Base-by-base conservation (phyloP, 139 green algal species). In the Chlamydomonas schloesseri region DNA sequence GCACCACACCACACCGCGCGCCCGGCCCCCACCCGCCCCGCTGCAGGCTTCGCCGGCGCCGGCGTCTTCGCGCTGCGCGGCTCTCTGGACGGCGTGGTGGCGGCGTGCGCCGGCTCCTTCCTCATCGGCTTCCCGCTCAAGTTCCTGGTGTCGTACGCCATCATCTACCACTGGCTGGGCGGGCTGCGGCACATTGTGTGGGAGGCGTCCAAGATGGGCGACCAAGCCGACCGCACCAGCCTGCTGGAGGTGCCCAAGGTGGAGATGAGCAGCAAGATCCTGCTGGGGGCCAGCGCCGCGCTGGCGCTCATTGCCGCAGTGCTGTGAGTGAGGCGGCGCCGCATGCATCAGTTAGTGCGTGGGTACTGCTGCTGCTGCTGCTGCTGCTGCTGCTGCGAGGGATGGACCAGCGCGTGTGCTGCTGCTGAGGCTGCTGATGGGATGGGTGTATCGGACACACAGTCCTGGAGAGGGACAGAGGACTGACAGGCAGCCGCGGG, bases 121-220 rank as follows among this genome's bases (percentile, higher is more conserved):
- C 24, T 87, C 14, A 26, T 87, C 33, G 69, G 33, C 68, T 87
- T 87, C 70, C 81, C 81, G 15, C 34, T 79, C 53, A 87, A 87
- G 81, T 92, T 94, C 24, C 81, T 91, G 0, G 81, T 99, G 24
- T 81, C 93, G 0, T 98, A 97, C 85, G 94, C 94, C 10, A 89
- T 99, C 36, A 82, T 98, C n/a, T 99, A 97, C 87, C 97, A 99
- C 91, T 98, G 96, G 70, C 57, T 97, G 29, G 97, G 89, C 33
- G 96, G 93, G 20, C 8, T 98, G 23, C 90, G 96, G 3, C 96
- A 99, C 88, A 68, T 98, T 31, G 91, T 94, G 33, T 99, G 96
- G 95, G 96, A 99, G 88, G 84, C 95, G 62, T 33, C 80, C 73
- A 97, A 95, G 67, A 95, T 97, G 68, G 96, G 76, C 69, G 88